Percentiles rank a stretch among this genome's conserved stretches.
Conservation (phyloP, 2,329 filamentous ascomycete species). For the Colletotrichum chlorophyti region DNA sequence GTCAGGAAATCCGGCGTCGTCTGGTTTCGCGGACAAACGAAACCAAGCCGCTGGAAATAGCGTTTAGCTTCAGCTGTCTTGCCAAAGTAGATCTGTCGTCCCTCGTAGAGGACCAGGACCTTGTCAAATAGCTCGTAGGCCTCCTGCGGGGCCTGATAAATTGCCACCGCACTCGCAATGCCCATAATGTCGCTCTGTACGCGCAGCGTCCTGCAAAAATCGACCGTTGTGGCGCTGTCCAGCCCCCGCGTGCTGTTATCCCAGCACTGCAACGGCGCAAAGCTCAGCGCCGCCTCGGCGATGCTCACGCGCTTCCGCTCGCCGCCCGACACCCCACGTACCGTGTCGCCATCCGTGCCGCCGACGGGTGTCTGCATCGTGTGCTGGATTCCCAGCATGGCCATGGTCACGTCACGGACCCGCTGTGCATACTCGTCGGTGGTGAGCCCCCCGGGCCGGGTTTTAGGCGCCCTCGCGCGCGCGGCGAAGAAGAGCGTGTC, state of each 20-base stretch:
- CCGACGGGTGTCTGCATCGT: slow-evolving; percentile 74
- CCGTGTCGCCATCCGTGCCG: slow-evolving; percentile 66
- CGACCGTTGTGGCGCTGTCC: slow-evolving; percentile 70
- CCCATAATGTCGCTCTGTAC: slow-evolving; percentile 65
- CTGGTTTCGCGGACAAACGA: slow-evolving; percentile 57
- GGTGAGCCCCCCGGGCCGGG: slow-evolving; percentile 53
- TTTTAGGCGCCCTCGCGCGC: slow-evolving; percentile 55
- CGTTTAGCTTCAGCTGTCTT: slow-evolving; percentile 31
- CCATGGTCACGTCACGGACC: slow-evolving; percentile 74
- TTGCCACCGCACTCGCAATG: slow-evolving; percentile 63
- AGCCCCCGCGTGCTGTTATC: slow-evolving; percentile 71
- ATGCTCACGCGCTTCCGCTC: slow-evolving; percentile 79
- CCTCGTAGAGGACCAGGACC: slow-evolving; percentile 71
- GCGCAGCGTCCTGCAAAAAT: slow-evolving; percentile 68
- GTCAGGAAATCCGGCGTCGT: slow-evolving; percentile 77
- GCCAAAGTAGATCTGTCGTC: slow-evolving; percentile 64
- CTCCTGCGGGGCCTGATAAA: slow-evolving; percentile 65
- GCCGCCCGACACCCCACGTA: slow-evolving; percentile 68
- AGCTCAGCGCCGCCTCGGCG: slow-evolving; percentile 62
- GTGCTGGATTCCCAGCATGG: slow-evolving; percentile 77
- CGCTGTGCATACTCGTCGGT: slow-evolving; percentile 45
- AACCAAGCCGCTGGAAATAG: slow-evolving; percentile 53
- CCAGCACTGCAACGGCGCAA: slow-evolving; percentile 69
- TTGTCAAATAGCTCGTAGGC: slow-evolving; percentile 66
- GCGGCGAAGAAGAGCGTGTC: slow-evolving; percentile 70